Evolutionary conservation across 371 early-diverging fungal genomes (phyloP), one percentile per base, ranked within the genome.

Genomic region (Apophysomyces ossiformis): DNA sequence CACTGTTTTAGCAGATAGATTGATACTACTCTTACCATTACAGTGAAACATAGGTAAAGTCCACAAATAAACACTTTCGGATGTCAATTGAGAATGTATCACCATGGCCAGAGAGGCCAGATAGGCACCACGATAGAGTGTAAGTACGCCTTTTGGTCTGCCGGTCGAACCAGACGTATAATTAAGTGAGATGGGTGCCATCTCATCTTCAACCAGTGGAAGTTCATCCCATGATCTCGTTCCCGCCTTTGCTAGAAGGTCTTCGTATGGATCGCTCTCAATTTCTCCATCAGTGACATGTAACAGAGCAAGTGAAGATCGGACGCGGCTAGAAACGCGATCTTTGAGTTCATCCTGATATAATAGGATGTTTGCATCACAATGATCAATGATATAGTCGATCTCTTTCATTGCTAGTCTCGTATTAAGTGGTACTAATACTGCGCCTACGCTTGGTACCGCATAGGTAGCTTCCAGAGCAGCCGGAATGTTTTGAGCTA

Each of bases 31-130:
- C 38, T 37, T 65, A 59, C 66, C 81, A 61, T 75, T 79, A 45
- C 82, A 83, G 68, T 86, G 86, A 66, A 86, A 86, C 73, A 86
- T 77, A 1, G 86, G 86, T 4, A 83, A 68, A 11, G 75, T 66
- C 67, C 80, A 83, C 32, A 86, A 63, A 58, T 78, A 81, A 9
- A 75, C 75, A 16, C 81, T 75, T 18, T 84, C 73, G 12, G 73
- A 58, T 26, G 43, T 74, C 66, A 86, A 46, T 45, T 70, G 62
- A 16, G 78, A 73, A 62, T 81, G 85, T 41, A 83, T 67, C 1
- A 65, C 66, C 37, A 82, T 74, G 9, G 75, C 73, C 5, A 86
- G 68, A 13, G 82, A 69, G 12, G 78, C 65, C 26, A 86, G 66
- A 65, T 82, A 83, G 35, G 79, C 69, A 4, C 85, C 84, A 7